Percentiles rank a stretch among this genome's conserved stretches.
Conservation (phyloP, 1,139 yeast species). For the Candida frijolesensis region DNA sequence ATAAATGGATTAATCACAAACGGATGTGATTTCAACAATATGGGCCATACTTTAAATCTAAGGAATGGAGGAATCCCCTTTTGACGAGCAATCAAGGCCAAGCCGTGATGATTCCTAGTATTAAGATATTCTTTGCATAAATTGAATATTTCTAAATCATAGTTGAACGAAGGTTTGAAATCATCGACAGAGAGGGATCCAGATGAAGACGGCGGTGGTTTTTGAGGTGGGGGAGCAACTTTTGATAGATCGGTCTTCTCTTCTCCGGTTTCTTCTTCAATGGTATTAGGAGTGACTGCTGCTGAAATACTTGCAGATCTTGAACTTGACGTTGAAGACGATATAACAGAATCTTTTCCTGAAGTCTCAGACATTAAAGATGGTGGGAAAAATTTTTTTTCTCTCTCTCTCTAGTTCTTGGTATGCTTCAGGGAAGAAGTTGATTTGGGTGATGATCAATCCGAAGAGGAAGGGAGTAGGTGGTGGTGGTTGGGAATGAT, state of each 20-base stretch:
- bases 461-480: no score
- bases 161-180: conserved; percentile 40
- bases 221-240: conserved; percentile 4
- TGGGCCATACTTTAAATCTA: conserved; percentile 83
- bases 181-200: conserved; percentile 9
- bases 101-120: conserved; percentile 59
- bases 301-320: conserved; percentile 4
- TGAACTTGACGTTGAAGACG: conserved; percentile 4
- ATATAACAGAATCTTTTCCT: conserved; percentile 2
- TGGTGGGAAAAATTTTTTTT: background rate
- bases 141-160: conserved; percentile 42
- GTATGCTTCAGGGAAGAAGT: background rate
- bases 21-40: conserved; percentile 79
- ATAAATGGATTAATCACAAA: conserved; percentile 76
- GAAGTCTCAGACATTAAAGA: conserved; percentile 3
- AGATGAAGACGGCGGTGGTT: conserved; percentile 6
- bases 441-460: background rate
- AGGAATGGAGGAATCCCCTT: conserved; percentile 84
- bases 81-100: conserved; percentile 81
- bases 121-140: conserved; percentile 46
- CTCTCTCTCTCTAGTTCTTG: background rate
- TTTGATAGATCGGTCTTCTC: background rate
- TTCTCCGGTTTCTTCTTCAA: conserved; percentile 1
- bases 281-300: conserved; percentile 5
- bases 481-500: no score